These are phyloP conservation scores for Penicillium alfredii DNA, from an alignment of 495 filamentous ascomycete genomes.

Conservation along the genomic window DNA sequence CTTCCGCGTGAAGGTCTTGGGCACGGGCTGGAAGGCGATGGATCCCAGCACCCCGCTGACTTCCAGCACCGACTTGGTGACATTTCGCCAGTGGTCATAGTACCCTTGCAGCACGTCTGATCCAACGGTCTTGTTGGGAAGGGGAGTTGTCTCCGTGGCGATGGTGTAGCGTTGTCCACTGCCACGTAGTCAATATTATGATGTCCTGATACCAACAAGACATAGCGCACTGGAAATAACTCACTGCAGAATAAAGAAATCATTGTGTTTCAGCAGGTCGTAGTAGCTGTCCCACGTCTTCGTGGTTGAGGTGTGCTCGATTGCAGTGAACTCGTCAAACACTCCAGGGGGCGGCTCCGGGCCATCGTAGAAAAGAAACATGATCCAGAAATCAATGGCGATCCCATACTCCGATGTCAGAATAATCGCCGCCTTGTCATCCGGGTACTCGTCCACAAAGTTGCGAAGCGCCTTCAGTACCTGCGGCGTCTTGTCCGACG, in stretches of 20 bases:
- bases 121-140: constrained; percentile 39
- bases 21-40: constrained; percentile 53
- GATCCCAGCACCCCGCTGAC: constrained; percentile 45
- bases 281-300: constrained; percentile 50
- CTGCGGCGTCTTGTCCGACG: constrained; percentile 33
- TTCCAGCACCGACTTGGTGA: constrained; percentile 32
- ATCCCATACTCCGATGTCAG: constrained; percentile 47
- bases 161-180: constrained; percentile 49
- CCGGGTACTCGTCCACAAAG: constrained; percentile 46
- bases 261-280: constrained; percentile 39
- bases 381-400: constrained; percentile 49
- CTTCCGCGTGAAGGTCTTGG: constrained; percentile 40
- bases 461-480: constrained; percentile 45
- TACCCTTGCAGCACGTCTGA: constrained; percentile 39
- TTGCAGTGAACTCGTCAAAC: constrained; percentile 51
- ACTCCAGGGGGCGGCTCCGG: constrained; percentile 47
- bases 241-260: constrained; percentile 34
- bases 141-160: constrained; percentile 51
- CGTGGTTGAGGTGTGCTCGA: constrained; percentile 41
- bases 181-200: constrained; percentile 9
- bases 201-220: too few relatives aligned
- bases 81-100: constrained; percentile 49
- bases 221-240: too few relatives aligned
- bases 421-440: constrained; percentile 49
- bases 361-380: constrained; percentile 61